Conservation (phyloP, 768 basidiomycete species). For the Pulveroboletus sp. region DNA sequence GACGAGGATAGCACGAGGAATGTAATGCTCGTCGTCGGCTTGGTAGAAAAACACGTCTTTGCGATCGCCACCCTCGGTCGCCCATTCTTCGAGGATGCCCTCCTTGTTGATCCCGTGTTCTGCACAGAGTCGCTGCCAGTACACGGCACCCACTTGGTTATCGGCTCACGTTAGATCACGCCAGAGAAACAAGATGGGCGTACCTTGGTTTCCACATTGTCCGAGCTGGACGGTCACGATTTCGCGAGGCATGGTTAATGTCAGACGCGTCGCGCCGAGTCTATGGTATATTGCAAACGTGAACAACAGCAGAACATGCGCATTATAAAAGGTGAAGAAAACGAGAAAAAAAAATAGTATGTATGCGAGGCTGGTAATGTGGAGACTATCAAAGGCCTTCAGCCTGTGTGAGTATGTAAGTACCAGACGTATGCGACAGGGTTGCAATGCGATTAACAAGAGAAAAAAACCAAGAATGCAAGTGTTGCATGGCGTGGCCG, state of each 20-base stretch:
- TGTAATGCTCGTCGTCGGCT: constrained; percentile 99
- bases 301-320: constrained; percentile 15
- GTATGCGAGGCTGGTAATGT: constrained; percentile 22
- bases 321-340: constrained; percentile 11
- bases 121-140: constrained; percentile 97
- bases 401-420: constrained; percentile 33
- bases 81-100: constrained; percentile 96
- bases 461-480: constrained; percentile 14
- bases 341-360: constrained; percentile 18
- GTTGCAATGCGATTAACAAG: constrained; percentile 12
- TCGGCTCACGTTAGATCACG: too few relatives aligned
- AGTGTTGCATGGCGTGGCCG: constrained; percentile 21
- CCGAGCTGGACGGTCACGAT: constrained; percentile 84
- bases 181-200: constrained; percentile 24
- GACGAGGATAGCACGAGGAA: constrained; percentile 93
- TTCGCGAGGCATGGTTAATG: constrained; percentile 66
- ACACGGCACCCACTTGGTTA: constrained; percentile 85
- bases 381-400: constrained; percentile 31
- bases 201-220: constrained; percentile 92
- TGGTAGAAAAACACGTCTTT: constrained; percentile 99
- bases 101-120: constrained; percentile 98
- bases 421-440: constrained; percentile 13
- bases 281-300: background rate
- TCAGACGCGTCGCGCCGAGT: background rate
- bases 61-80: constrained; percentile 90